Conservation (phyloP, 768 basidiomycete genomes). For the Gymnopilus dilepis region DNA sequence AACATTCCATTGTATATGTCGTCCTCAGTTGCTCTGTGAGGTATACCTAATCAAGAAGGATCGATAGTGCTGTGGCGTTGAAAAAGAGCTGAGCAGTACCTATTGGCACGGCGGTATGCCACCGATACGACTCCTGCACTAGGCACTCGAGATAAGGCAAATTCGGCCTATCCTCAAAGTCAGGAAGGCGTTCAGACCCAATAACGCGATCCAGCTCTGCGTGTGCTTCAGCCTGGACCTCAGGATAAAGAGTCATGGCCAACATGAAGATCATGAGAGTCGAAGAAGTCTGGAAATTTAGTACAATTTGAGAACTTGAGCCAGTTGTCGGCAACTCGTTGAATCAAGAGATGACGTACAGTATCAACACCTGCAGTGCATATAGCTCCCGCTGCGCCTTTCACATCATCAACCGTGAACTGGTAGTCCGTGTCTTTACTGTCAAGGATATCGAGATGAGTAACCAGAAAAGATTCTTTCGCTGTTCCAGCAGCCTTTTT, state of each 20-base stretch:
- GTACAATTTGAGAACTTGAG: no score
- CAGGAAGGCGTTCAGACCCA: neutral
- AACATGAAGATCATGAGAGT: slow-evolving; percentile 24
- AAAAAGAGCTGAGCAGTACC: neutral
- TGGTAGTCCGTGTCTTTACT: neutral
- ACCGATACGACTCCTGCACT: neutral
- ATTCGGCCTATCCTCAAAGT: neutral
- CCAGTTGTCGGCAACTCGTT: no score
- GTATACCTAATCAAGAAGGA: neutral
- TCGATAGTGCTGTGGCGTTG: neutral
- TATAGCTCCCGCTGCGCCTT: slow-evolving; percentile 32
- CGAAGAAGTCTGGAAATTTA: neutral
- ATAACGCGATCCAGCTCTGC: slow-evolving; percentile 29
- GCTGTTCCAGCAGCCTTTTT: neutral
- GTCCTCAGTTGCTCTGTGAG: slow-evolving; percentile 1
- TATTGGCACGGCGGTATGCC: neutral
- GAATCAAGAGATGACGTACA: slow-evolving; percentile 21
- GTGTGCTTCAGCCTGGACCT: slow-evolving; percentile 33
- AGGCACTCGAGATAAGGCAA: neutral
- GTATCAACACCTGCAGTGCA: slow-evolving; percentile 47
- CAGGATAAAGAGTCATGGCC: slow-evolving; percentile 35
- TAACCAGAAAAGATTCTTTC: neutral
- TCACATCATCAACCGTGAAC: slow-evolving; percentile 23
- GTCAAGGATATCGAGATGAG: neutral
- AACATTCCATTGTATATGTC: slow-evolving; percentile 13